Evolutionary conservation across 371 early-diverging fungal species (phyloP), one percentile per base, ranked within the genome.

Genomic region (Dinochytrium kinnereticum): DNA sequence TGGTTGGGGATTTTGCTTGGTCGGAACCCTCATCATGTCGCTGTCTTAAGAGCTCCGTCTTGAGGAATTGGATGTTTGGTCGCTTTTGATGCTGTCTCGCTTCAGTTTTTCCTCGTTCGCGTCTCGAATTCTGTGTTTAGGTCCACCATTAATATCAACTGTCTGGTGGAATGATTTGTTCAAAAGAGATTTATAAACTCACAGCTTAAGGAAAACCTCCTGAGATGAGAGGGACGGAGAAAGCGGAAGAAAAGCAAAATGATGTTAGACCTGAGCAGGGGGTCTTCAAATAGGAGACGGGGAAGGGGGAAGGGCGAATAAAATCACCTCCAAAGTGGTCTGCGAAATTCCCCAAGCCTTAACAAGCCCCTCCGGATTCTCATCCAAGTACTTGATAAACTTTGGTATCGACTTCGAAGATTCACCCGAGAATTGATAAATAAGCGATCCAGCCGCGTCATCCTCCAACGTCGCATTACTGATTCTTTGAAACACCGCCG

Each of bases 341-440:
- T 90, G 91, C 30, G 84, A 82, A 59, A 91, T 83, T 28, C 90
- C 91, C 83, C 90, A 90, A 5, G 86, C 78, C 67, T 81, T 82
- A 70, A 90, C 76, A 72, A 87, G 34, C n/a, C 69, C 82, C 2
- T 71, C 77, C 51, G 75, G 81, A 59, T 83, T 79, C 49, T 69
- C 34, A 21, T 80, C 83, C 69, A 90, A 78, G 77, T 84, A 87
- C 40, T 80, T 76, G 5, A 90, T 80, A 61, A 90, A 77, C 7
- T 66, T 59, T 1, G 90, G 90, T 34, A 90, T 78, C 26, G 70
- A 69, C 72, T 80, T 80, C 2, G 78, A 68, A 1, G 76, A 44
- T 0, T 55, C 72, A 0, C 86, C 74, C 1, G 91, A 87, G 72
- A 90, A 81, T 76, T 88, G 86, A 77, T 87, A 91, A 33, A 90